Conservation (phyloP, 352 stramenopile genomes). For the Achlya hypogyna region DNA sequence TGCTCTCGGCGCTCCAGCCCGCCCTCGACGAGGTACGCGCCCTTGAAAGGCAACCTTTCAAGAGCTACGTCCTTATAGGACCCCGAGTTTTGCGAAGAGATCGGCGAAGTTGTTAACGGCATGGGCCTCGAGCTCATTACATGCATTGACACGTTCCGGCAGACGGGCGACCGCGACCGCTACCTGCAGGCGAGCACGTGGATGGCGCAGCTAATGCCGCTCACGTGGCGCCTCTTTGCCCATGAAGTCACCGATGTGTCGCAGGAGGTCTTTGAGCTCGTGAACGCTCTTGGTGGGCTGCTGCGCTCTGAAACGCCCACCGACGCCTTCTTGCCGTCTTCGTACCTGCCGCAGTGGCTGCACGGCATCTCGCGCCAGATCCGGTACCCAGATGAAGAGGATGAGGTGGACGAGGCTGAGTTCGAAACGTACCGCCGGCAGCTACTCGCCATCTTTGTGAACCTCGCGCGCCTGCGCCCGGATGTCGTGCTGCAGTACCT, state of each 20-base stretch:
- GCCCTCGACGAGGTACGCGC: constrained; percentile 44
- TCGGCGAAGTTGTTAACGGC: constrained; percentile 74
- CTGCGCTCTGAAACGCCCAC: constrained; percentile 45
- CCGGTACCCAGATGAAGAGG: constrained; percentile 56
- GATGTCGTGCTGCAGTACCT: constrained; percentile 62
- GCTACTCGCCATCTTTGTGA: constrained; percentile 83
- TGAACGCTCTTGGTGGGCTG: constrained; percentile 65
- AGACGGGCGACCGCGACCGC: constrained; percentile 35
- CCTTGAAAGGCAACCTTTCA: no score
- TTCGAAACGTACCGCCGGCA: constrained; percentile 79
- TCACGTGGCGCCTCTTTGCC: constrained; percentile 74
- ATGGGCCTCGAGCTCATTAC: constrained; percentile 72
- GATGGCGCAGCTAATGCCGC: constrained; percentile 62
- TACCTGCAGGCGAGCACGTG: constrained; percentile 47
- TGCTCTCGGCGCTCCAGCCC: constrained; percentile 39
- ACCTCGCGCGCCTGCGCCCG: constrained; percentile 65
- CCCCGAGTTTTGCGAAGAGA: constrained; percentile 61
- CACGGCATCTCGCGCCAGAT: constrained; percentile 79
- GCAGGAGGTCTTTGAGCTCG: constrained; percentile 80
- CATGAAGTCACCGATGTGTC: constrained; percentile 78
- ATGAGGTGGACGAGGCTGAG: constrained; percentile 65
- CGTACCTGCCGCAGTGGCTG: constrained; percentile 68
- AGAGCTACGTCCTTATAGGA: constrained; percentile 24
- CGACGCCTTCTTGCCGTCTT: constrained; percentile 63
- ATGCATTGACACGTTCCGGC: constrained; percentile 70